Evolutionary conservation across 768 basidiomycete genomes (phyloP).

Genomic region (Coprinopsis strossmayeri): DNA sequence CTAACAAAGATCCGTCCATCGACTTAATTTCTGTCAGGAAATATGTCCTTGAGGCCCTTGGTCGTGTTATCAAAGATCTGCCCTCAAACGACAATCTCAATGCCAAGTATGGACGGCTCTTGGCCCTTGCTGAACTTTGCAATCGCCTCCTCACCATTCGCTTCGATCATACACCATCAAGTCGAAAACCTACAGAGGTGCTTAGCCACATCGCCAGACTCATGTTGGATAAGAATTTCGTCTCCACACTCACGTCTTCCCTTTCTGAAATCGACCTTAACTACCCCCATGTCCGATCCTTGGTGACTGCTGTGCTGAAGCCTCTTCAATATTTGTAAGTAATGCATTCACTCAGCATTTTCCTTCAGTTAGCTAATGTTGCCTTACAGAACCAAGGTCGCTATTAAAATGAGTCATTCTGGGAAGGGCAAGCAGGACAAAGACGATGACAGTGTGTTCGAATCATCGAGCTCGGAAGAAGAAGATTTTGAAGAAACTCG

Average conservation of each 20-base stretch:
- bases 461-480: constrained; percentile 46
- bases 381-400: constrained; percentile 75
- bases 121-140: constrained; percentile 83
- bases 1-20: constrained; percentile 64
- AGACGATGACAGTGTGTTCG: constrained; percentile 28
- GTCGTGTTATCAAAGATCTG: constrained; percentile 80
- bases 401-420: constrained; percentile 95
- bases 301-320: constrained; percentile 83
- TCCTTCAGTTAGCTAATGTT: constrained; percentile 6
- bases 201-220: constrained; percentile 92
- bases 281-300: constrained; percentile 81
- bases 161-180: constrained; percentile 46
- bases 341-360: constrained; percentile 7
- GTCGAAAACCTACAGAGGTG: constrained; percentile 57
- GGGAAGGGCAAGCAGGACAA: constrained; percentile 42
- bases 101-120: constrained; percentile 78
- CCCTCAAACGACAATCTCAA: constrained; percentile 55
- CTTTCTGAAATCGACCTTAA: constrained; percentile 93
- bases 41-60: constrained; percentile 84
- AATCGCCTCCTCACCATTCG: constrained; percentile 81
- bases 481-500: constrained; percentile 57
- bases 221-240: constrained; percentile 98
- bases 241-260: constrained; percentile 79
- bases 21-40: constrained; percentile 90
- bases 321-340: constrained; percentile 87